Conservation (phyloP, 2,329 filamentous ascomycete species). For the Massarina eburnea region DNA sequence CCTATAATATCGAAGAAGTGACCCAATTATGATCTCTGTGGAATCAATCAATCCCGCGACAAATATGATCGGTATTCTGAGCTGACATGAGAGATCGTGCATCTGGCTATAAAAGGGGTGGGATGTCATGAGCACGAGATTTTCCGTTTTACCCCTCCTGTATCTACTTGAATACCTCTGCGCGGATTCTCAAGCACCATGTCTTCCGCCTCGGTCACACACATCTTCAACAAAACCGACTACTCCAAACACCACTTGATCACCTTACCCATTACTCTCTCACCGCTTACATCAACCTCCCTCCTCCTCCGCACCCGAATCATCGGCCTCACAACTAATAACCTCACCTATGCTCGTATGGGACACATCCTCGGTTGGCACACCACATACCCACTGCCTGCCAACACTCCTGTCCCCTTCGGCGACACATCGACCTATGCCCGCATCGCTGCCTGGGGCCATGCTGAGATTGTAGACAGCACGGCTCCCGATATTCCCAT, state of each 20-base stretch:
- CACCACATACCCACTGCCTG: constrained; percentile 49
- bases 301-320: constrained; percentile 22
- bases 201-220: constrained; percentile 7
- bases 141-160: not conserved
- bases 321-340: constrained; percentile 28
- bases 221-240: constrained; percentile 19
- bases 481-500: constrained; percentile 36
- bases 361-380: constrained; percentile 42
- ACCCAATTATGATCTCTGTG: no score
- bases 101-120: not conserved
- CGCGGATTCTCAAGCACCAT: constrained; percentile 1
- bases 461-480: constrained; percentile 47
- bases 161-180: not conserved
- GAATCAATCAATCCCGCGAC: no score
- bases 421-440: constrained; percentile 47
- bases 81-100: not conserved
- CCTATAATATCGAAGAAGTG: no score
- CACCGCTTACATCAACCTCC: constrained; percentile 18
- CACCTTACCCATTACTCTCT: constrained; percentile 5
- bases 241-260: constrained; percentile 25
- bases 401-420: constrained; percentile 37
- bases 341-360: constrained; percentile 21
- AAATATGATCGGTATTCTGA: no score
- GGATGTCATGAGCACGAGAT: not conserved
- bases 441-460: constrained; percentile 54